Evolutionary conservation across 2,329 filamentous ascomycete genomes (phyloP).

Genomic region (Parastagonospora nodorum): DNA sequence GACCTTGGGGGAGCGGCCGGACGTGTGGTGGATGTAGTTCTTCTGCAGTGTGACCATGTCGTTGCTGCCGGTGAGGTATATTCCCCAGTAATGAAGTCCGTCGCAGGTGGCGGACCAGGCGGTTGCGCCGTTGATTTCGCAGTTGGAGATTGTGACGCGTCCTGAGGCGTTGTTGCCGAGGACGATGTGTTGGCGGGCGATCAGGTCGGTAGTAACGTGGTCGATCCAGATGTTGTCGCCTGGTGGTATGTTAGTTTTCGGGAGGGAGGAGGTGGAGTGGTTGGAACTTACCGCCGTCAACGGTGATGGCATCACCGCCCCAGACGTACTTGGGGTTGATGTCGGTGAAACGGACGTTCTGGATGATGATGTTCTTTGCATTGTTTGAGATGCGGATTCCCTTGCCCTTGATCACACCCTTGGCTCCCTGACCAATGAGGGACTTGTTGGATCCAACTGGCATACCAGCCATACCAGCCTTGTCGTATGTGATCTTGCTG

Average conservation of each 20-base stretch:
- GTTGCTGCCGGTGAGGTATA: constrained; percentile 62
- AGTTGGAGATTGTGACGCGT: constrained; percentile 66
- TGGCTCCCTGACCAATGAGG: constrained; percentile 58
- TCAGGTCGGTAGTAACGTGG: constrained; percentile 56
- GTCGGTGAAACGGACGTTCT: constrained; percentile 52
- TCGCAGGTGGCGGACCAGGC: constrained; percentile 63
- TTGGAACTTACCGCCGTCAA: constrained; percentile 33
- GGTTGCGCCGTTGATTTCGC: constrained; percentile 61
- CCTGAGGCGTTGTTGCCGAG: constrained; percentile 59
- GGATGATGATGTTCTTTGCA: constrained; percentile 60
- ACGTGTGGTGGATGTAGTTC: constrained; percentile 66
- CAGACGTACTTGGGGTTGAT: constrained; percentile 45
- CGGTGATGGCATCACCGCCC: constrained; percentile 43
- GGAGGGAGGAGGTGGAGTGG: constrained; percentile 1
- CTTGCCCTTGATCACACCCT: constrained; percentile 63
- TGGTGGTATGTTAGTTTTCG: not conserved
- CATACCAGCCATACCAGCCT: constrained; percentile 58
- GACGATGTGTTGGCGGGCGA: constrained; percentile 66
- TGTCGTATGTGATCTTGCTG: constrained; percentile 55
- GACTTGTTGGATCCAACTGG: constrained; percentile 63
- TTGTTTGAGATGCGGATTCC: constrained; percentile 53
- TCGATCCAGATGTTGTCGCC: constrained; percentile 32
- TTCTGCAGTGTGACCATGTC: constrained; percentile 64
- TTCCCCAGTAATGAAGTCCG: constrained; percentile 63
- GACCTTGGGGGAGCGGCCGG: constrained; percentile 63